Percentiles rank a stretch among this genome's conserved stretches.
These are phyloP conservation scores for Pugionium dolabratum DNA, from an alignment of 345 rosid genomes.

Conservation along the genomic window DNA sequence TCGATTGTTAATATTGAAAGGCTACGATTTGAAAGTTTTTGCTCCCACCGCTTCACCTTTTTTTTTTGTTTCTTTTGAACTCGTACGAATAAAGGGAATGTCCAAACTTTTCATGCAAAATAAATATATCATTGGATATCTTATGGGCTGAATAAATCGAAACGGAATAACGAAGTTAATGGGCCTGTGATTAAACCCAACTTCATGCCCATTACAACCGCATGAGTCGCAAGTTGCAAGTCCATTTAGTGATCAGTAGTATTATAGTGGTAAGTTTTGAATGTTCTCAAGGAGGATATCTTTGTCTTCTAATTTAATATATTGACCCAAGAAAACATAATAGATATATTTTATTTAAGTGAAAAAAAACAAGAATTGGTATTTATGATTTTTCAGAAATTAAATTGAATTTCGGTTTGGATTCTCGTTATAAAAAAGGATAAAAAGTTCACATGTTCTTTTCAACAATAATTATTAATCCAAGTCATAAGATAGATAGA, in stretches of 20 bases:
- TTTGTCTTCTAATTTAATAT: no score
- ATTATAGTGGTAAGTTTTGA: no score
- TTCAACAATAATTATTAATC: constrained; percentile 2
- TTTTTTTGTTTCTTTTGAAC: neutral
- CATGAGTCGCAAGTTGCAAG: no score
- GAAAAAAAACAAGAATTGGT: no score
- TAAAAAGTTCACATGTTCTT: neutral
- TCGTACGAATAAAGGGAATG: constrained; percentile 15
- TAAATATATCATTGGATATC: neutral
- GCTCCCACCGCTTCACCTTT: constrained; percentile 32
- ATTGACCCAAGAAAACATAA: no score
- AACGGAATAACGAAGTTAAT: neutral
- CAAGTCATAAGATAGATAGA: constrained; percentile 7
- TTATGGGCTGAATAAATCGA: constrained; percentile 20
- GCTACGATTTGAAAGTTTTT: constrained; percentile 26
- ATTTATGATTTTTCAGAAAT: no score
- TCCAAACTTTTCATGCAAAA: neutral
- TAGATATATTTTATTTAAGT: no score
- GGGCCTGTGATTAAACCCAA: no score
- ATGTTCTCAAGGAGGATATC: no score
- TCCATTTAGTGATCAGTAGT: no score
- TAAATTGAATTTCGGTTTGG: no score
- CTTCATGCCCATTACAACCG: no score
- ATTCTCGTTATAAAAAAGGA: neutral
- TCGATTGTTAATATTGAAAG: constrained; percentile 39